Percentiles rank a stretch among this genome's conserved stretches.
phyloP scores from a whole-genome alignment of 108 stramenopile species.

The Nitzschia sp. region DNA sequence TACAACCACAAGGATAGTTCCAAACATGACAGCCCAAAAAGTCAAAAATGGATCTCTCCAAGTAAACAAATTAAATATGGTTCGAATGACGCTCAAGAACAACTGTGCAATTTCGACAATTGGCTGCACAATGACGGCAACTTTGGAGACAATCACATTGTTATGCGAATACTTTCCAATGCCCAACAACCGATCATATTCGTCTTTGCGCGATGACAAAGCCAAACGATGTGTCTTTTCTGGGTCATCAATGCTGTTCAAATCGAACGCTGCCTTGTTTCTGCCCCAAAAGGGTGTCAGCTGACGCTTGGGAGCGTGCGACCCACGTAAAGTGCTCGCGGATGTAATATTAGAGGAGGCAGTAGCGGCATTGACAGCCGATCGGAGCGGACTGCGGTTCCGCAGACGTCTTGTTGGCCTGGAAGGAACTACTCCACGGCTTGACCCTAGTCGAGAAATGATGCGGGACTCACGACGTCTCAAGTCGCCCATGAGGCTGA shows the following conservation, averaged over 20 bases:
- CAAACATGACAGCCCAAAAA: constrained; percentile 44
- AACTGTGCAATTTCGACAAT: constrained; percentile 19
- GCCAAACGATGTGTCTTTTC: not conserved
- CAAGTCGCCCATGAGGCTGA: not conserved
- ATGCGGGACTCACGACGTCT: not conserved
- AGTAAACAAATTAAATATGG: constrained; percentile 50
- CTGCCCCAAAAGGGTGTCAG: not conserved
- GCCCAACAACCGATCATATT: constrained; percentile 28
- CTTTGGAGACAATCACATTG: constrained; percentile 34
- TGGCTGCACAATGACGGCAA: constrained; percentile 16
- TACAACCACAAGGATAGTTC: constrained; percentile 19
- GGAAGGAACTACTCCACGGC: too few species aligned
- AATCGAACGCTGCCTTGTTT: not conserved
- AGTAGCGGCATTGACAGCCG: not conserved
- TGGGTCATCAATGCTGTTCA: not conserved
- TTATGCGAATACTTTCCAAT: constrained; percentile 29
- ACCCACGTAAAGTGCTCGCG: not conserved
- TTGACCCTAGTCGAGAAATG: not conserved
- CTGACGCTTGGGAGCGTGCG: not conserved
- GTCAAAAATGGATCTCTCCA: constrained; percentile 63
- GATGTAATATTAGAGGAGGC: not conserved
- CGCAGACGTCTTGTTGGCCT: too few species aligned
- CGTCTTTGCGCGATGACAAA: constrained; percentile 1
- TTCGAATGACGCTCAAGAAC: constrained; percentile 25
- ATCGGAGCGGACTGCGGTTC: not conserved